Conservation (phyloP, 1,139 yeast genomes). For the Scheffersomyces parashehatae region DNA sequence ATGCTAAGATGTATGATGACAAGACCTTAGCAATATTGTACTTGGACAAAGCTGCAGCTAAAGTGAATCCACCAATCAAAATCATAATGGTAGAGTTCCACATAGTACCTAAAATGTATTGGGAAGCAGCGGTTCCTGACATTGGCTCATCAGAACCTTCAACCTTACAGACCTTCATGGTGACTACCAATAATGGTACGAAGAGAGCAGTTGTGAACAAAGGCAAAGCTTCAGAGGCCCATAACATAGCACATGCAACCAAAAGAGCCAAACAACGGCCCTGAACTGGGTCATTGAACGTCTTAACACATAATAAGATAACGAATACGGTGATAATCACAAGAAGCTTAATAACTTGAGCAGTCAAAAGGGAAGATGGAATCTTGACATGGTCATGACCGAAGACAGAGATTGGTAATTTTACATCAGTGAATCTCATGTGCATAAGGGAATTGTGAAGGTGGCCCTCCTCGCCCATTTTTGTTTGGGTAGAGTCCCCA, state of each 20-base stretch:
- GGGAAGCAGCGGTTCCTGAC: conserved; percentile 68
- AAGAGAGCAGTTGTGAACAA: conserved; percentile 80
- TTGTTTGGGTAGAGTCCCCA: conserved; percentile 24
- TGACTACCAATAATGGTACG: conserved; percentile 77
- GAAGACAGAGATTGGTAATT: conserved; percentile 19
- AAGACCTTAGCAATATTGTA: conserved; percentile 84
- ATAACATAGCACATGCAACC: conserved; percentile 73
- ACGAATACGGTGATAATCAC: conserved; percentile 47
- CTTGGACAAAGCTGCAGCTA: conserved; percentile 92
- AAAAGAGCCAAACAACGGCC: conserved; percentile 80
- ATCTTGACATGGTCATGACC: conserved; percentile 19
- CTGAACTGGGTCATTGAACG: conserved; percentile 68
- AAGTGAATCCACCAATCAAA: conserved; percentile 86
- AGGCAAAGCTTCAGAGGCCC: conserved; percentile 96
- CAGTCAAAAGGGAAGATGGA: conserved; percentile 32
- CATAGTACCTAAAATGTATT: conserved; percentile 79
- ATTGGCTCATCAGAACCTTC: conserved; percentile 52
- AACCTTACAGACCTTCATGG: conserved; percentile 67
- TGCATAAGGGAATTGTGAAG: conserved; percentile 21
- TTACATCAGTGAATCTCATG: conserved; percentile 20
- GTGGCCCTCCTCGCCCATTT: conserved; percentile 36
- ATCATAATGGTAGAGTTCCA: conserved; percentile 94
- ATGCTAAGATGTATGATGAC: conserved; percentile 75
- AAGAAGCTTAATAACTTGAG: conserved; percentile 46
- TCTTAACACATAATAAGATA: conserved; percentile 52